Evolutionary conservation across 176 grass and related monocot genomes (phyloP).

Genomic region (Bromus sterilis): DNA sequence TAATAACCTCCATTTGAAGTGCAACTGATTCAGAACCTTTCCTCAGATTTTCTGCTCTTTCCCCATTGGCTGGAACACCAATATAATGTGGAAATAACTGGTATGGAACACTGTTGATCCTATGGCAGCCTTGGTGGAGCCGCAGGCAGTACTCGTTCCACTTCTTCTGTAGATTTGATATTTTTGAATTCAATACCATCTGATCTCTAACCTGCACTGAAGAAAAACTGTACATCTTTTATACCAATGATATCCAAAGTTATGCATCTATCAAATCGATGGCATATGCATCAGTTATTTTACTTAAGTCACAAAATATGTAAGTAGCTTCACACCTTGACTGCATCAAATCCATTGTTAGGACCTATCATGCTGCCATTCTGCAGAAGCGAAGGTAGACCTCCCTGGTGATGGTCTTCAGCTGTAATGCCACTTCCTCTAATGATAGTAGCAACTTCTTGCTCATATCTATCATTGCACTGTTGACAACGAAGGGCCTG

Average conservation of each 20-base stretch:
- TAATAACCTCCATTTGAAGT: conserved; percentile 21
- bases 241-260: conserved; percentile 26
- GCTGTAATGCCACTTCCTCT: conserved; percentile 43
- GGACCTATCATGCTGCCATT: conserved; percentile 40
- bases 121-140: conserved; percentile 35
- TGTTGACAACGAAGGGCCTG: conserved; percentile 47
- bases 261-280: not conserved
- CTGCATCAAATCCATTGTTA: conserved; percentile 53
- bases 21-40: conserved; percentile 17
- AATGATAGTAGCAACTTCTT: conserved; percentile 65
- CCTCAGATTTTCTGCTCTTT: conserved; percentile 26
- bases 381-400: conserved; percentile 55
- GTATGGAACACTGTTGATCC: conserved; percentile 26
- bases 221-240: conserved; percentile 63
- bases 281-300: not conserved
- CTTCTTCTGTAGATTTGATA: conserved; percentile 64
- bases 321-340: conserved; percentile 61
- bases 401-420: conserved; percentile 41
- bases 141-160: conserved; percentile 66
- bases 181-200: conserved; percentile 57
- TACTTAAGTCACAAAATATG: conserved; percentile 5
- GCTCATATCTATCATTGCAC: conserved; percentile 74
- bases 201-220: conserved; percentile 79
- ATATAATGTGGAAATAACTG: conserved; percentile 27
- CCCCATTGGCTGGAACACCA: conserved; percentile 26